Conservation (phyloP, 2,329 filamentous ascomycete genomes). For the Sphaerulina musiva region DNA sequence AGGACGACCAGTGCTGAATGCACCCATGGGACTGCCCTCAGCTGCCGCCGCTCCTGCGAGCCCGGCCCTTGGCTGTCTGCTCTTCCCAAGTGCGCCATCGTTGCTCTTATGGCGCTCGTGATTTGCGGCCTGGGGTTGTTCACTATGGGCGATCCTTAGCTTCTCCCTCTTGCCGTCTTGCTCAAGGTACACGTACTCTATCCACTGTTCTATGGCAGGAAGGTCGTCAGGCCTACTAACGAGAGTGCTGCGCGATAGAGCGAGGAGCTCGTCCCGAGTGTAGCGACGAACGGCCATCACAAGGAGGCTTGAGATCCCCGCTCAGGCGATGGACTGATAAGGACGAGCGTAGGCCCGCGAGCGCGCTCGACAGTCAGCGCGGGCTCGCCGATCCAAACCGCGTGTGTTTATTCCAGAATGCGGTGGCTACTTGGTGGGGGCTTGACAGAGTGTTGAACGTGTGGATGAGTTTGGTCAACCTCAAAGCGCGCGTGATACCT, state of each 20-base stretch:
- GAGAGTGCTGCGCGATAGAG: conserved; percentile 73
- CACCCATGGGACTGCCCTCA: conserved; percentile 32
- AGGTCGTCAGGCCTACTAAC: conserved; percentile 72
- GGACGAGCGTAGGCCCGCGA: neutral
- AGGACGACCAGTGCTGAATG: conserved; percentile 32
- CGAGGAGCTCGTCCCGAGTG: conserved; percentile 66
- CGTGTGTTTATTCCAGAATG: neutral
- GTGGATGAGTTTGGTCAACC: neutral
- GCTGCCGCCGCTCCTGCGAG: conserved; percentile 5
- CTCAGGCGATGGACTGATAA: neutral
- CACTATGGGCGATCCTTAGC: conserved; percentile 37
- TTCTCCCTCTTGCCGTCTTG: conserved; percentile 32
- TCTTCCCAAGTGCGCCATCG: conserved; percentile 15
- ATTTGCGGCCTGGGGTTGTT: conserved; percentile 18
- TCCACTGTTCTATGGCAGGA: conserved; percentile 87
- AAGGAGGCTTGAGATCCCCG: neutral
- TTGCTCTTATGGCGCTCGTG: conserved; percentile 19
- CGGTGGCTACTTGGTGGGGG: neutral
- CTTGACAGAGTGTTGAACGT: neutral
- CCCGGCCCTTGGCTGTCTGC: conserved; percentile 19
- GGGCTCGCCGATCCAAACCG: neutral
- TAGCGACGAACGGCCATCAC: conserved; percentile 52
- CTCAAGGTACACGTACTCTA: conserved; percentile 60
- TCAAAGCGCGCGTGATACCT: neutral
- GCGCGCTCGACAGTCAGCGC: neutral